Evolutionary conservation across 2,329 filamentous ascomycete genomes (phyloP).

Genomic region (Beauveria bassiana): DNA sequence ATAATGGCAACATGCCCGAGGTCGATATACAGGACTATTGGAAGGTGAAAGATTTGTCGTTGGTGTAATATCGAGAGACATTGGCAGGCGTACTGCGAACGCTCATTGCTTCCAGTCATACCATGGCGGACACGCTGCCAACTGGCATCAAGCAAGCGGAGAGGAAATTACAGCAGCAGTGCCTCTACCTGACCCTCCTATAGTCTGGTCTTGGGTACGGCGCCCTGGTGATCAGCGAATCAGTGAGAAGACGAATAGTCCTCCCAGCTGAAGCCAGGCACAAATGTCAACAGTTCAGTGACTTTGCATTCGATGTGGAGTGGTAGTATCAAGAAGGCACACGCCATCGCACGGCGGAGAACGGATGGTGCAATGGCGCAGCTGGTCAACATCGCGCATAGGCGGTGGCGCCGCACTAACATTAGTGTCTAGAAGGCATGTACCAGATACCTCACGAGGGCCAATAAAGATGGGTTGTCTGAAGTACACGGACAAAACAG

Average conservation of each 20-base stretch:
- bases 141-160: neutral
- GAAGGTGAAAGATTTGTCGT: neutral
- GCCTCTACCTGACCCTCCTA: neutral
- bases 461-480: neutral
- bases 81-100: conserved; percentile 11
- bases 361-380: conserved; percentile 1
- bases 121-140: conserved; percentile 10
- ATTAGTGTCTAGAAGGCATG: neutral
- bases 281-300: conserved; percentile 3
- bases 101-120: conserved; percentile 11
- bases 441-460: neutral
- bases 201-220: neutral
- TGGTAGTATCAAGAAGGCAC: neutral
- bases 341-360: neutral
- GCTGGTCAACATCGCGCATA: neutral
- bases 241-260: neutral
- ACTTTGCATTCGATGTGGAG: conserved; percentile 6
- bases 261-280: neutral
- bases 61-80: conserved; percentile 7
- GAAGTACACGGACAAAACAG: neutral
- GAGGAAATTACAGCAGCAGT: neutral
- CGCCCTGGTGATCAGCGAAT: neutral
- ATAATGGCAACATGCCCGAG: conserved; percentile 39
- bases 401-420: neutral
- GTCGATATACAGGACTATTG: conserved; percentile 17